Conservation (phyloP, 257 asterid species). For the Ligustrum vulgare region DNA sequence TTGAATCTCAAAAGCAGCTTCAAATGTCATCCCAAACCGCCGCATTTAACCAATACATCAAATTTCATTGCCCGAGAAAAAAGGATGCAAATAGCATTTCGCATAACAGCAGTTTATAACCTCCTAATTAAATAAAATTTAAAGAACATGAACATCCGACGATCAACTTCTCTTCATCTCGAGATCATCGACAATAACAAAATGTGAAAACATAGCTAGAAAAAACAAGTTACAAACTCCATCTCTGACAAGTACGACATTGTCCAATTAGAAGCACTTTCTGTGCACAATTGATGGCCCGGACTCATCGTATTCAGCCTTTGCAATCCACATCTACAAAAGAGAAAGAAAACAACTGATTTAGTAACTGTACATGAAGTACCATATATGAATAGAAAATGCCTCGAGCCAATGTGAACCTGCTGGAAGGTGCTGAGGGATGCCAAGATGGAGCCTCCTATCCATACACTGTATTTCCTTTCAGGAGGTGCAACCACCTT, state of each 20-base stretch:
- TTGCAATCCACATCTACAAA: constrained; percentile 52
- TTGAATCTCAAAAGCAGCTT: too few species aligned
- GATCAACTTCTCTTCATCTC: background rate
- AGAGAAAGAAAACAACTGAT: background rate
- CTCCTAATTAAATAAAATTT: too few species aligned
- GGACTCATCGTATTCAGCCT: constrained; percentile 45
- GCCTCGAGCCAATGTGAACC: constrained; percentile 20
- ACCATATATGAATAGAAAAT: too few species aligned
- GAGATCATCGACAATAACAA: background rate
- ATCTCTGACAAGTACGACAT: background rate
- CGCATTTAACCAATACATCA: background rate
- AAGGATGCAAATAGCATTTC: too few species aligned
- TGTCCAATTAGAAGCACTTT: constrained; percentile 46
- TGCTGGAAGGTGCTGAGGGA: constrained; percentile 27
- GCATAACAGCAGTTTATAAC: background rate
- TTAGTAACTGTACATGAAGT: background rate
- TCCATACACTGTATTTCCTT: constrained; percentile 56
- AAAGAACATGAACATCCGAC: background rate
- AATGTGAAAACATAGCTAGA: background rate
- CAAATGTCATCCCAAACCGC: too few species aligned
- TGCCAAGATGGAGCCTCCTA: constrained; percentile 52
- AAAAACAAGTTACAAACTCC: background rate
- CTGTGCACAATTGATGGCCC: constrained; percentile 52
- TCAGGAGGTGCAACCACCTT: constrained; percentile 53
- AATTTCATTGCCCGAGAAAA: background rate